phyloP scores from a whole-genome alignment of 163 green algal species.

The Chlorella variabilis region DNA sequence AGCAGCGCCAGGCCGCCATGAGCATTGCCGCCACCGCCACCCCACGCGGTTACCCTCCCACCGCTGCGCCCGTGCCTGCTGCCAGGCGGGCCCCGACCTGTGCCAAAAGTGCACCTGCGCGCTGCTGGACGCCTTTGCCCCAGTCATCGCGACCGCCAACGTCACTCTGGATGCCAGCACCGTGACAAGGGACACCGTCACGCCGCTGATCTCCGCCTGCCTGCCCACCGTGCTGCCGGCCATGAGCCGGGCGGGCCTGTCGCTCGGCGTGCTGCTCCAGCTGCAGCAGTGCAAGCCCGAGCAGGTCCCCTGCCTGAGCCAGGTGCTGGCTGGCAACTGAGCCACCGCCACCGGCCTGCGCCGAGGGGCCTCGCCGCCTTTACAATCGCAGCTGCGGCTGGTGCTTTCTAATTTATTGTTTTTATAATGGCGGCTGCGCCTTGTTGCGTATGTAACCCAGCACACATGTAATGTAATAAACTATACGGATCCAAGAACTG shows the following conservation, averaged over 20 bases:
- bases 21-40: not conserved
- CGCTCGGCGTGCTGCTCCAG: not conserved
- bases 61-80: no score
- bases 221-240: not conserved
- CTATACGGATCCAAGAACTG: no score
- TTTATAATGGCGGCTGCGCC: no score
- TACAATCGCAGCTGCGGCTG: no score
- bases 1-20: not conserved
- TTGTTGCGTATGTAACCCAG: no score
- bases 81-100: not conserved
- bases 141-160: not conserved
- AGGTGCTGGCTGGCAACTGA: no score
- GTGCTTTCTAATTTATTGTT: no score
- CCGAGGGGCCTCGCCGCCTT: no score
- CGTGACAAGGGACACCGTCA: not conserved
- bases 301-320: no score
- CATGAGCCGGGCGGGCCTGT: not conserved
- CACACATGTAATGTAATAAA: no score
- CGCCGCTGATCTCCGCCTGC: not conserved
- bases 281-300: not conserved
- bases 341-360: no score
- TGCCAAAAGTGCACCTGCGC: not conserved
- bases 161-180: not conserved
- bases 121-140: not conserved
- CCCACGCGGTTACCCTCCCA: not conserved